Base-by-base conservation (phyloP, 306 rosid genomes). In the Sicyos edulis region DNA sequence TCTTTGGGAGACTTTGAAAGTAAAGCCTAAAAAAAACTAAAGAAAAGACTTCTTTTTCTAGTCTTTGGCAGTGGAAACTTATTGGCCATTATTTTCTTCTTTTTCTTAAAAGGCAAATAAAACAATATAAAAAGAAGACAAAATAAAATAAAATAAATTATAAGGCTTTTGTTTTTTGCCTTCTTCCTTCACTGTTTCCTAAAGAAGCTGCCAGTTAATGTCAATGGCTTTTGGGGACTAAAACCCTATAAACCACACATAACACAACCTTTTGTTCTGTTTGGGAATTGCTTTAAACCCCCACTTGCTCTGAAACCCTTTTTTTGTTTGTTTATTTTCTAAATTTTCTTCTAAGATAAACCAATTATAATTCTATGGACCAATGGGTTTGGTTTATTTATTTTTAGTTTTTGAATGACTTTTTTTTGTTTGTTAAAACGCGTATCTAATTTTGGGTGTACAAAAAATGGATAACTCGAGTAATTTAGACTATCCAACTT, bases 141-240 rank as follows among this genome's bases (percentile, higher is more conserved):
- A 6, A 21, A 7, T 6, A 15, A 6, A 21, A 7, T 6, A 15
- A 17, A 19, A 20, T 6, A 37, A 7, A 2, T 8, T 1, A 9
- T 20, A 16, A 63, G 5, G n/a, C 0, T 6, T 0, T 15, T 61
- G 8, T 34, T 8, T 42, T 64, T 40, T 40, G 70, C 53, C 70
- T 17, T 64, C 71, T 44, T 44, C 71, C 32, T 42, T 29, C 37
- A 20, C 54, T 66, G 71, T 44, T 66, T 66, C 71, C 54, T 66
- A 66, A 66, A 66, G 71, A 34, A 42, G 71, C 37, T 44, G 54
- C 37, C 71, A 45, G 16, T 64, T 32, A 9, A 40, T 37, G 19
- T 15, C 50, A 34, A 37, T 37, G 49, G 22, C 22, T 32, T 61
- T 60, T 32, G 11, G 9, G 45, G n/a, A 4, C 1, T 61, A 34